A percentile compares a stretch with the other conserved stretches of the same genome.
These are phyloP conservation scores for Fagopyrum esculentum DNA, from an alignment of 148 eudicot species.

Conservation along the genomic window DNA sequence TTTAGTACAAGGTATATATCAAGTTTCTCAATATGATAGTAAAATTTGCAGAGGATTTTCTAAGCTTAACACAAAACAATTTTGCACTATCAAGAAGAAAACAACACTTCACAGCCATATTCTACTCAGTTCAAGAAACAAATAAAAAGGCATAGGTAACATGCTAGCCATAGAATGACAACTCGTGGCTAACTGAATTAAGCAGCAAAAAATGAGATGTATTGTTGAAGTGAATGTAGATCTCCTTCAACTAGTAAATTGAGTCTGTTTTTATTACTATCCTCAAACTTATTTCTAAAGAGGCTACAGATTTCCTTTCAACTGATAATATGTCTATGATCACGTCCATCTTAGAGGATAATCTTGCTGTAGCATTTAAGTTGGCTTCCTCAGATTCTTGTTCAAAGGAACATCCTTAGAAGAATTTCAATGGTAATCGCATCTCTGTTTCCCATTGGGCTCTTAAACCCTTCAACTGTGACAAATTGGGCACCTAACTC, in stretches of 20 bases:
- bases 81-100: slow-evolving; percentile 5
- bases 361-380: neutral
- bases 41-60: neutral
- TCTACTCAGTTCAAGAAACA: slow-evolving; percentile 1
- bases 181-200: neutral
- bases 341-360: neutral
- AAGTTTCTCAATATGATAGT: neutral
- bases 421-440: neutral
- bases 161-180: neutral
- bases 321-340: neutral
- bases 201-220: neutral
- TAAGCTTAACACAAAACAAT: neutral
- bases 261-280: neutral
- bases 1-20: neutral
- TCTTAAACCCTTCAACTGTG: neutral
- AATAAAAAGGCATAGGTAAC: neutral
- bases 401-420: neutral
- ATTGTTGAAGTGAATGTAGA: neutral
- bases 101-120: neutral
- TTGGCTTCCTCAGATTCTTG: neutral
- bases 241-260: neutral
- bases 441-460: neutral
- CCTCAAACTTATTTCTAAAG: neutral
- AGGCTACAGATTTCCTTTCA: neutral
- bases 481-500: slow-evolving; percentile 7